Base-by-base conservation (phyloP, 2,329 filamentous ascomycete species). In the Claviceps maximensis region DNA sequence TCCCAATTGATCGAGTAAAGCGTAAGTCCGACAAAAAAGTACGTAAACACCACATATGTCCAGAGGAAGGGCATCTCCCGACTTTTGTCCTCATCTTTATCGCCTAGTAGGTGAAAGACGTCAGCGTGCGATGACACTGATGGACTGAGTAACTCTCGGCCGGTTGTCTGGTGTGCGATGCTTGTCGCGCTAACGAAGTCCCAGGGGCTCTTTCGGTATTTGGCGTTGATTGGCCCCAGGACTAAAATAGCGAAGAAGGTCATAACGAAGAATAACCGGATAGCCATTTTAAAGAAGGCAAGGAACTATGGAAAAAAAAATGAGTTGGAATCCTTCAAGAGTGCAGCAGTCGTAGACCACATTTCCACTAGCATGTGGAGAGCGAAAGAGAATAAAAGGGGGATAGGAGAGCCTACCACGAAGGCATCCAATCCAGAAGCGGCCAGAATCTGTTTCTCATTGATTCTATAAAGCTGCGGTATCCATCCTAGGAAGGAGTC, bases 371-470 rank as follows among this genome's bases (percentile, higher is more conserved):
- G 17, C 15, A 23, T 6, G 45, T 17, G 12, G 25, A 31, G 15
- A 6, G 25, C 13, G 13, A 23, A 17, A 8, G 25, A 8, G 10
- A 23, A 8, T 15, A 5, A 8, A 2, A n/a, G n/a, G 27, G 13
- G 17, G 15, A 17, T 38, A 7, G 8, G 33, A 5, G 17, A 23
- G 74, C 78, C 60, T 71, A 87, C 85, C 58, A 96, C 93, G 70
- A 88, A 98, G 50, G 93, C 93, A 72, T 98, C 93, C 49, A 98
- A 78, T 0, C 93, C 93, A 19, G 91, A 91, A 21, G 89, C 91
- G 17, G 86, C 83, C 51, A 98, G 75, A 4, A 98, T 82, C 68
- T 97, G 86, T 63, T 95, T 84, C 59, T 97, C 90, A 1, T 83
- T 88, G 56, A 98, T 87, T 59, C 72, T 80, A 72, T 89, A 93